A percentile compares a stretch with the other conserved stretches of the same genome.
phyloP scores from a whole-genome alignment of 345 rosid species.

The Salix purpurea region DNA sequence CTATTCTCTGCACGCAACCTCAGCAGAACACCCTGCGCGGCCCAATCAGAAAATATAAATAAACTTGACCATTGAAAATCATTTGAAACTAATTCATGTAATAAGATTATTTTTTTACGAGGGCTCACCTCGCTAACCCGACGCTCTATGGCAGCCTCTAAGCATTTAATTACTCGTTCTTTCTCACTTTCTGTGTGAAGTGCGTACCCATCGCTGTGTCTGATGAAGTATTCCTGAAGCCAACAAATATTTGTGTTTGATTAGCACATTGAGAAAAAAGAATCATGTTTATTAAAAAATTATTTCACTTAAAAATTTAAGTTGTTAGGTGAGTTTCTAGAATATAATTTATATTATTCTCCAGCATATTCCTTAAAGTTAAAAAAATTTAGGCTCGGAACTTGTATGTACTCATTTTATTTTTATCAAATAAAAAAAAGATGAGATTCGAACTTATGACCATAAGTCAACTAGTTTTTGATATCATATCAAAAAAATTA shows the following conservation, averaged over 20 bases:
- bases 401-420: too few relatives aligned
- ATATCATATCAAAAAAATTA: too few relatives aligned
- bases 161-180: constrained; percentile 44
- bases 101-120: not conserved
- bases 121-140: constrained; percentile 45
- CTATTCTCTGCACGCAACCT: constrained; percentile 58
- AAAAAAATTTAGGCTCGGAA: too few relatives aligned
- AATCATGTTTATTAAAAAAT: not conserved
- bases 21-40: constrained; percentile 49
- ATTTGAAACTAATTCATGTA: not conserved
- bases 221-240: constrained; percentile 35
- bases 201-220: constrained; percentile 32
- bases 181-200: constrained; percentile 33
- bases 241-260: not conserved
- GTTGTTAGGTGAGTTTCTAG: fast-evolving
- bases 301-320: fast-evolving
- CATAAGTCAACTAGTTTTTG: fast-evolving
- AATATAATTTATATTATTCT: too few relatives aligned
- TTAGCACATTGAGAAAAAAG: not conserved
- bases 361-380: fast-evolving
- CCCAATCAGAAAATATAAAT: not conserved
- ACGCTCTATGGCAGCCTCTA: constrained; percentile 54
- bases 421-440: too few relatives aligned
- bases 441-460: too few relatives aligned
- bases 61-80: not conserved